Conservation (phyloP, 768 basidiomycete genomes). For the Tricholoma hemisulphureum region DNA sequence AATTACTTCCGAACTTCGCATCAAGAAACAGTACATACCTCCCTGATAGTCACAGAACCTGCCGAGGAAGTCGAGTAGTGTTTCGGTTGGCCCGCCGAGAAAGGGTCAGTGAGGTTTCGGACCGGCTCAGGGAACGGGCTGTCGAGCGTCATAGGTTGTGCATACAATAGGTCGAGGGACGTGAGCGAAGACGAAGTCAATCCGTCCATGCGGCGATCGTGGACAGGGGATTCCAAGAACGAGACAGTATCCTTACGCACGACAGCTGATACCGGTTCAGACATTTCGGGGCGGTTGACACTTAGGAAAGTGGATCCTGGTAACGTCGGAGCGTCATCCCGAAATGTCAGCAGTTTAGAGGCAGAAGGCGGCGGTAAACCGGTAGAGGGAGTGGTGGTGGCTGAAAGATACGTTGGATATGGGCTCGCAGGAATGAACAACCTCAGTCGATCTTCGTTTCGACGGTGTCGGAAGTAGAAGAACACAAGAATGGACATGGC, state of each 20-base stretch:
- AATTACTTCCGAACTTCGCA: neutral
- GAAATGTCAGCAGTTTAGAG: neutral
- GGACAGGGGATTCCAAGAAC: conserved; percentile 9
- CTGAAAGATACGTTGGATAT: conserved; percentile 7
- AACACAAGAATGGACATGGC: conserved; percentile 10
- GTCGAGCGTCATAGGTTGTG: neutral
- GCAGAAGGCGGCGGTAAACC: neutral
- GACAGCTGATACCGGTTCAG: neutral
- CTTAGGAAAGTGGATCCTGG: conserved; percentile 4
- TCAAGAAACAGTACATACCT: neutral
- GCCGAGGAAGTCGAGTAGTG: neutral
- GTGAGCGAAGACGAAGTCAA: neutral
- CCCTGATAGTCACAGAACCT: neutral
- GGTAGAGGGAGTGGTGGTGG: neutral
- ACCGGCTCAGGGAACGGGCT: conserved; percentile 18
- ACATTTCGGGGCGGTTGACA: conserved; percentile 1
- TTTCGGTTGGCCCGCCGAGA: neutral
- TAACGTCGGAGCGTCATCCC: neutral
- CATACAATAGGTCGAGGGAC: neutral
- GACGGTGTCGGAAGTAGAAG: conserved; percentile 14
- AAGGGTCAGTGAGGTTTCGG: neutral
- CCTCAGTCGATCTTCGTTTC: conserved; percentile 9
- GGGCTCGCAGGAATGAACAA: conserved; percentile 6
- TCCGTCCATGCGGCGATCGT: neutral
- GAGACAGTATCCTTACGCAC: conserved; percentile 18